These are phyloP conservation scores for Aspergillus piperis DNA, from an alignment of 2,329 filamentous ascomycete genomes.

Conservation along the genomic window DNA sequence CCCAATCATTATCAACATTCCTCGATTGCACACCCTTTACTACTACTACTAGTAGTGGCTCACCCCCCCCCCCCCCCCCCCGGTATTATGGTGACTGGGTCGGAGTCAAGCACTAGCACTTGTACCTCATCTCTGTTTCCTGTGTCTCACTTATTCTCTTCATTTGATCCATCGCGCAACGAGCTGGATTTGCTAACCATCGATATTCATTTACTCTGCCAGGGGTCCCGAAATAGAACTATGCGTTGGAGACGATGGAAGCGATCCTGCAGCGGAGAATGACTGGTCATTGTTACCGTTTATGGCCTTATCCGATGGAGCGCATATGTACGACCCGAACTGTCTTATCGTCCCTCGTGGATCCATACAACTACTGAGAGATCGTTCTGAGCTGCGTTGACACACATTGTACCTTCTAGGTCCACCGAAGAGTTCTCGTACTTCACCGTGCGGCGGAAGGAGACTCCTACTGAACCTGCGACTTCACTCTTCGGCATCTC, in stretches of 20 bases:
- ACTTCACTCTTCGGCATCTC: slow-evolving; percentile 94
- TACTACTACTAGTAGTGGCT: background rate
- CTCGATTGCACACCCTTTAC: background rate
- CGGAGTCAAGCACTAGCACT: background rate
- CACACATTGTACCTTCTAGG: slow-evolving; percentile 46
- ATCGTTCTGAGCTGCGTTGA: slow-evolving; percentile 11
- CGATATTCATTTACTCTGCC: background rate
- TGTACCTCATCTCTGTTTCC: background rate
- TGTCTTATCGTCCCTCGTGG: background rate
- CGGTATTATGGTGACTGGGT: background rate
- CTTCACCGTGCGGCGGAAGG: slow-evolving; percentile 76
- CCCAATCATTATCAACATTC: background rate
- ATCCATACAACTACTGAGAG: background rate
- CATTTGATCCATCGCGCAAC: background rate
- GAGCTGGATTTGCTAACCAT: slow-evolving; percentile 6
- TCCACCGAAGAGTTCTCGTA: slow-evolving; percentile 97
- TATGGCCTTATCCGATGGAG: slow-evolving; percentile 94
- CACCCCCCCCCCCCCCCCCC: no score
- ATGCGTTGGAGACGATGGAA: slow-evolving; percentile 80
- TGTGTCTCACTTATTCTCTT: background rate
- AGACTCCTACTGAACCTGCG: slow-evolving; percentile 51
- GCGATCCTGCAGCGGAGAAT: slow-evolving; percentile 77
- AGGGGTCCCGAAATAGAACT: slow-evolving; percentile 89
- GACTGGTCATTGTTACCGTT: slow-evolving; percentile 92
- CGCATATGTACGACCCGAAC: slow-evolving; percentile 70